These are phyloP conservation scores for Cephalotrichum gorgonifer DNA, from an alignment of 2,329 filamentous ascomycete genomes.

Conservation along the genomic window DNA sequence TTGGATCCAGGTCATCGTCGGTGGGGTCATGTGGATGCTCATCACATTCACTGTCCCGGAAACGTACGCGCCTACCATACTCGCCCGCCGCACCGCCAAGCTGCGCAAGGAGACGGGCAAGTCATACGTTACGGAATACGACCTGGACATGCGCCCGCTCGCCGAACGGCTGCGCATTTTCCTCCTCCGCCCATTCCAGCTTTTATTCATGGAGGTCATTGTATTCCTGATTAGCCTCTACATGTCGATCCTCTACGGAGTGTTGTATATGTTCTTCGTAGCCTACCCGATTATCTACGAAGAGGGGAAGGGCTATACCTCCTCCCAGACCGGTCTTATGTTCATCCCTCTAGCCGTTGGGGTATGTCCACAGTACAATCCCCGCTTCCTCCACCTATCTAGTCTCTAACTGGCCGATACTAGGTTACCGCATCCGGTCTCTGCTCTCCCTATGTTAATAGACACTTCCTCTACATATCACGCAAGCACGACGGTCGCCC, in stretches of 20 bases:
- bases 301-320: constrained; percentile 66
- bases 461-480: constrained; percentile 61
- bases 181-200: constrained; percentile 72
- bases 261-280: constrained; percentile 70
- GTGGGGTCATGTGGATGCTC: constrained; percentile 58
- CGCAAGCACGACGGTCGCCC: constrained; percentile 58
- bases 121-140: constrained; percentile 67
- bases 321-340: constrained; percentile 70
- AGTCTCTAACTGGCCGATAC: background rate
- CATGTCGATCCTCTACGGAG: constrained; percentile 71
- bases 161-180: constrained; percentile 62
- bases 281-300: constrained; percentile 64
- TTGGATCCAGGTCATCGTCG: constrained; percentile 74
- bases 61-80: constrained; percentile 74
- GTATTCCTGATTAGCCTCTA: constrained; percentile 76
- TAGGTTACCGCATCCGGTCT: constrained; percentile 50
- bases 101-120: constrained; percentile 57
- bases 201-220: constrained; percentile 75
- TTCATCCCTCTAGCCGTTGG: constrained; percentile 77
- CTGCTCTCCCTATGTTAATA: constrained; percentile 67
- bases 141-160: constrained; percentile 63
- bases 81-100: constrained; percentile 60
- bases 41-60: constrained; percentile 86
- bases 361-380: constrained; percentile 17
- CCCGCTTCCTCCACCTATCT: background rate